Conservation (phyloP, 192 early-diverging fungal genomes). For the Radiomyces spectabilis region DNA sequence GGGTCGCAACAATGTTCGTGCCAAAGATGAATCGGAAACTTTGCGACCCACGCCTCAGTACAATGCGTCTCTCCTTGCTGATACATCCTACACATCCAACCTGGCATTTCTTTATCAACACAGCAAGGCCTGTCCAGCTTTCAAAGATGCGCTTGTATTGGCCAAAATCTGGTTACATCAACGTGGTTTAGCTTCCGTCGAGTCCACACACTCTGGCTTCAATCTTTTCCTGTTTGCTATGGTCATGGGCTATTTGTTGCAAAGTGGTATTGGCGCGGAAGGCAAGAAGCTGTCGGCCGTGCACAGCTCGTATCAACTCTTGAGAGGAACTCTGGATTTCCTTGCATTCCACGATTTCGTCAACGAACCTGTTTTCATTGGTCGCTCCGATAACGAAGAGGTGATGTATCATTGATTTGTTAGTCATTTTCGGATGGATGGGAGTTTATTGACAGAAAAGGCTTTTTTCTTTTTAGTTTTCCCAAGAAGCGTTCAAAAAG, state of each 20-base stretch:
- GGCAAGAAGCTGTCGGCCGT: constrained; percentile 56
- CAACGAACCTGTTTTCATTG: constrained; percentile 61
- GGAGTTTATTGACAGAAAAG: too few species aligned
- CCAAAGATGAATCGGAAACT: constrained; percentile 25
- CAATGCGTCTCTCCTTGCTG: constrained; percentile 76
- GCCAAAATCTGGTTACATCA: constrained; percentile 84
- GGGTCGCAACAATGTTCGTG: constrained; percentile 74
- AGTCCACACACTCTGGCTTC: constrained; percentile 38
- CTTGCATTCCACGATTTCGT: constrained; percentile 67
- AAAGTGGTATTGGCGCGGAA: constrained; percentile 45
- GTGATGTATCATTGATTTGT: constrained; percentile 26
- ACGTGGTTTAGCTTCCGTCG: constrained; percentile 47
- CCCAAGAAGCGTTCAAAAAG: constrained; percentile 43
- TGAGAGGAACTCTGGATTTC: constrained; percentile 78
- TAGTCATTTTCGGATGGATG: too few species aligned
- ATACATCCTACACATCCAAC: constrained; percentile 66
- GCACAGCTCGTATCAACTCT: constrained; percentile 81
- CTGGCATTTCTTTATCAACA: constrained; percentile 75
- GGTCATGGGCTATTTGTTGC: constrained; percentile 82
- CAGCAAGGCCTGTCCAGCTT: constrained; percentile 58
- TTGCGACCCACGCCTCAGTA: constrained; percentile 80
- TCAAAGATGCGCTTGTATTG: constrained; percentile 73
- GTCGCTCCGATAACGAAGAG: constrained; percentile 47
- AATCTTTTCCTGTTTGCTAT: constrained; percentile 79
- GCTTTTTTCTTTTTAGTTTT: constrained; percentile 45